Evolutionary conservation across 345 rosid species (phyloP).

Genomic region (Atalantia buxifolia): DNA sequence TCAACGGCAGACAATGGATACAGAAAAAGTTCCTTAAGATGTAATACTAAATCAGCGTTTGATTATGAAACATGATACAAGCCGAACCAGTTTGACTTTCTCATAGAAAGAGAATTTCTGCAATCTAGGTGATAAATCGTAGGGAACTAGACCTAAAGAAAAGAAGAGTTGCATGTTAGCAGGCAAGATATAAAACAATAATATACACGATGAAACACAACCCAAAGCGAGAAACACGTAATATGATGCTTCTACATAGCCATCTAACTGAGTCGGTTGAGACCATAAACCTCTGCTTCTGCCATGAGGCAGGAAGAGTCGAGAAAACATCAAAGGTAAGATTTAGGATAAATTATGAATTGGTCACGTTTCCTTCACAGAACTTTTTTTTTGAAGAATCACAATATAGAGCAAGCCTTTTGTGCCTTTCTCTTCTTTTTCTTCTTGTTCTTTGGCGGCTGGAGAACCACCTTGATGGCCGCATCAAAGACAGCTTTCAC

Average conservation of each 20-base stretch:
- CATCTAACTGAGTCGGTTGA: conserved; percentile 39
- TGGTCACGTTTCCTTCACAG: conserved; percentile 14
- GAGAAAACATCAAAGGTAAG: conserved; percentile 1
- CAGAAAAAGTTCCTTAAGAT: conserved; percentile 12
- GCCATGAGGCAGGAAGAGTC: conserved; percentile 15
- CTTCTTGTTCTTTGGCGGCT: conserved; percentile 82
- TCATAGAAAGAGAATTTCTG: background rate
- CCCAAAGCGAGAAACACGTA: conserved; percentile 9
- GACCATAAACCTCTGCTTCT: conserved; percentile 32
- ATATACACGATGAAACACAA: conserved; percentile 37
- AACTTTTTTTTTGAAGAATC: conserved; percentile 16
- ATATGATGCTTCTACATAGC: conserved; percentile 23
- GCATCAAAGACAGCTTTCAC: conserved; percentile 87
- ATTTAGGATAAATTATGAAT: conserved; percentile 13
- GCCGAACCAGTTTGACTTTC: conserved; percentile 9
- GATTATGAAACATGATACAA: conserved; percentile 16
- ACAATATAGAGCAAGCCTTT: conserved; percentile 70
- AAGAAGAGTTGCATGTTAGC: conserved; percentile 19
- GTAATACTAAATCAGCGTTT: conserved; percentile 6
- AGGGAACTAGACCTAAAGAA: conserved; percentile 18
- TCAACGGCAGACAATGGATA: conserved; percentile 5
- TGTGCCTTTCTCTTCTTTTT: conserved; percentile 66
- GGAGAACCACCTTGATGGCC: conserved; percentile 85
- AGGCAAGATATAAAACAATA: conserved; percentile 21
- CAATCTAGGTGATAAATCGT: conserved; percentile 17